phyloP scores from a whole-genome alignment of 306 rosid species.

The Lathyrus aphaca region DNA sequence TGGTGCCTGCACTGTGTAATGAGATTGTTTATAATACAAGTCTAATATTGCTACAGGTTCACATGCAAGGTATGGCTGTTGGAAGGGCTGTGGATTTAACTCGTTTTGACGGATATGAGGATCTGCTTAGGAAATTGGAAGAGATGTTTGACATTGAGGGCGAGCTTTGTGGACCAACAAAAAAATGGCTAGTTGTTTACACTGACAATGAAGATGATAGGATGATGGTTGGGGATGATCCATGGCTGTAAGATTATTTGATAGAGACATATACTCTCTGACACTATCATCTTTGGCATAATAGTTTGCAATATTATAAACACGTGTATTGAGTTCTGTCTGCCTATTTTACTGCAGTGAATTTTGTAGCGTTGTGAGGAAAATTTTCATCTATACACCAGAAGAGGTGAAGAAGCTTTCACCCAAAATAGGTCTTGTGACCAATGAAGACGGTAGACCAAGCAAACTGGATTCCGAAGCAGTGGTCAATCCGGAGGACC shows the following conservation, averaged over 20 bases:
- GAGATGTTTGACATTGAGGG: conserved; percentile 90
- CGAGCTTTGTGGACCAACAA: conserved; percentile 73
- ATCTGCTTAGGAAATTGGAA: conserved; percentile 82
- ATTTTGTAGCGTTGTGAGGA: conserved; percentile 90
- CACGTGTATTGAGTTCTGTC: conserved; percentile 24
- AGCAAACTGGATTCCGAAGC: conserved; percentile 65
- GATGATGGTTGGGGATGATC: conserved; percentile 99
- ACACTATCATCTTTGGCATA: conserved; percentile 2
- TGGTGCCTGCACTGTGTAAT: conserved; percentile 22
- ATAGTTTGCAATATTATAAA: conserved; percentile 17
- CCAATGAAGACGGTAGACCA: conserved; percentile 58
- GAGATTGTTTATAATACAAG: conserved; percentile 26
- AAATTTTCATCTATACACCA: conserved; percentile 85
- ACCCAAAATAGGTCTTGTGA: conserved; percentile 71
- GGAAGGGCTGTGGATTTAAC: conserved; percentile 97
- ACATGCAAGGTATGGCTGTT: conserved; percentile 98
- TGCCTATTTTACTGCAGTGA: conserved; percentile 64
- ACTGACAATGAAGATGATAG: conserved; percentile 93
- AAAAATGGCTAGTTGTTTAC: conserved; percentile 93
- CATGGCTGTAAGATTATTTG: conserved; percentile 84
- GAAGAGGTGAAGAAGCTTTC: conserved; percentile 93
- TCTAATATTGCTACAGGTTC: conserved; percentile 63
- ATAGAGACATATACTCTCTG: conserved; percentile 16
- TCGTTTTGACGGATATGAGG: conserved; percentile 74
- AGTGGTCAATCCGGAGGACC: conserved; percentile 72